Conservation (phyloP, 2,329 filamentous ascomycete species). For the Talaromyces rugulosus region DNA sequence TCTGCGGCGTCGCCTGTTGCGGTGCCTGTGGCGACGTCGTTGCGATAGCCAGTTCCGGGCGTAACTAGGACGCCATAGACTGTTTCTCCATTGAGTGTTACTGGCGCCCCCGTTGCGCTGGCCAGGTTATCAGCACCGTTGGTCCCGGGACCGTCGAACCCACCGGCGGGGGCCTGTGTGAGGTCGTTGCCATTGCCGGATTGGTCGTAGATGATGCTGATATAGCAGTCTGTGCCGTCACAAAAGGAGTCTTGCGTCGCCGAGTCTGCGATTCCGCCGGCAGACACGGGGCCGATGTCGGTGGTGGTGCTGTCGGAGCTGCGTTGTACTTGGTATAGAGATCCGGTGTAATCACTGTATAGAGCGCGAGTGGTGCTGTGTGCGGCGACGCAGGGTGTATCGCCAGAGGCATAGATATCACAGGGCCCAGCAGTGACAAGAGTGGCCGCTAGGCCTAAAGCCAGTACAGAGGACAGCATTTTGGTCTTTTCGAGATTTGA, state of each 20-base stretch:
- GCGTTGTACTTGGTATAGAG: constrained; percentile 59
- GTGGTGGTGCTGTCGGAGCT: constrained; percentile 47
- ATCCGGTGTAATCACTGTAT: constrained; percentile 50
- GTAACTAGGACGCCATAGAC: constrained; percentile 62
- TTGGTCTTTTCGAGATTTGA: background rate
- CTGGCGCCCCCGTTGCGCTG: constrained; percentile 56
- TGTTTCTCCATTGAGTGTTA: constrained; percentile 57
- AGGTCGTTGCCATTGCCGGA: constrained; percentile 60
- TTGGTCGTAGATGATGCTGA: constrained; percentile 63
- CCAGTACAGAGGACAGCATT: constrained; percentile 15
- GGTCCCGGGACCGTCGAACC: constrained; percentile 51
- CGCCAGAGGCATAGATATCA: constrained; percentile 57
- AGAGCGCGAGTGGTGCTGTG: constrained; percentile 63
- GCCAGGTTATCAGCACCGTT: constrained; percentile 59
- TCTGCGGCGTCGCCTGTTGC: constrained; percentile 52
- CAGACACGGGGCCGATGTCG: constrained; percentile 49
- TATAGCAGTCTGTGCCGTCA: constrained; percentile 57
- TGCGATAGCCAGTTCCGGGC: constrained; percentile 61
- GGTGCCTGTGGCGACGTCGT: constrained; percentile 49
- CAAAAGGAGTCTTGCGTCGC: constrained; percentile 60
- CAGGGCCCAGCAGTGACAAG: constrained; percentile 54
- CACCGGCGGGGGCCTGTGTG: constrained; percentile 56
- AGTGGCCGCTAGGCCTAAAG: constrained; percentile 33
- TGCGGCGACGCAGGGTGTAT: constrained; percentile 61
- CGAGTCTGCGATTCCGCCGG: constrained; percentile 61